These are phyloP conservation scores for Peniophora sp. DNA, from an alignment of 1,284 basidiomycete species.

Conservation along the genomic window DNA sequence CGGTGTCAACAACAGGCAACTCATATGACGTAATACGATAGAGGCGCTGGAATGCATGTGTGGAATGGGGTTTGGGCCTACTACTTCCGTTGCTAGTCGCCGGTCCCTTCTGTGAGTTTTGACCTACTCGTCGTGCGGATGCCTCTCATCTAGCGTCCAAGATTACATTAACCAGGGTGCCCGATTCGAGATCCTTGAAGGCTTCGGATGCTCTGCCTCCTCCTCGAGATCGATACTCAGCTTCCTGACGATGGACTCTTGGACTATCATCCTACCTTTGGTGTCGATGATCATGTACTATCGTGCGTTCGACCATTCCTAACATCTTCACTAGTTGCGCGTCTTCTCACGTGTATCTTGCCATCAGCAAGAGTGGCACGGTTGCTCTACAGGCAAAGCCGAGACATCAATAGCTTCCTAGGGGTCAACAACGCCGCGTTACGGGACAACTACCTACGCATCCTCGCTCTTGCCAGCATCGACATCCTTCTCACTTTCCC, in stretches of 20 bases:
- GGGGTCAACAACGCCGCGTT: neutral
- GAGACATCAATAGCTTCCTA: neutral
- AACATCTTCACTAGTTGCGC: neutral
- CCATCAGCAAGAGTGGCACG: neutral
- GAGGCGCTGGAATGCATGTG: neutral
- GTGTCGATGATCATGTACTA: neutral
- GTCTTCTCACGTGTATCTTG: neutral
- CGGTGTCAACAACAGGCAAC: neutral
- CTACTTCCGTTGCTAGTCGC: neutral
- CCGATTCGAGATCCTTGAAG: neutral
- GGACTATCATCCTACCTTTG: neutral
- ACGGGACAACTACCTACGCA: neutral
- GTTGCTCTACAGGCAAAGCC: neutral
- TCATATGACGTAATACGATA: neutral
- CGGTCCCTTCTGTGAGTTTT: neutral
- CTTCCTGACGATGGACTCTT: neutral
- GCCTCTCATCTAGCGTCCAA: neutral
- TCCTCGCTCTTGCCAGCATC: neutral
- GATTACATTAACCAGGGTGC: neutral
- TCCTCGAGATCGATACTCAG: neutral
- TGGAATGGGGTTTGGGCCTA: neutral
- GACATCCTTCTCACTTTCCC: neutral
- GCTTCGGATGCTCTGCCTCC: neutral
- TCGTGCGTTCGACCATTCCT: neutral
- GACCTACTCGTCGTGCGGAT: neutral